Conservation (phyloP, 805 yeast genomes). For the Metschnikowia corniflorae region DNA sequence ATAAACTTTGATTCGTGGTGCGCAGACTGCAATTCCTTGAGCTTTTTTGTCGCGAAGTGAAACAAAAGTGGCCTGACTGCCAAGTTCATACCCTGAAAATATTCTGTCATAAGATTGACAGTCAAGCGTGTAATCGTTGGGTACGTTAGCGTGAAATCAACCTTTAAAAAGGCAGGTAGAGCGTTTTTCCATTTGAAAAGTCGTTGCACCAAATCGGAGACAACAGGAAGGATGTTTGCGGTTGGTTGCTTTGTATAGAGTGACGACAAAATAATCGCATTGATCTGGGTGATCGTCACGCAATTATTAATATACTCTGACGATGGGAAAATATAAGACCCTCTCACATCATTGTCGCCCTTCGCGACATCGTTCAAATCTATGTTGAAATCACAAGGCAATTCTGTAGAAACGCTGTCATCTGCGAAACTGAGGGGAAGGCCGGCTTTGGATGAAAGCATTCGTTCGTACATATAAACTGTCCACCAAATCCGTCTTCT, state of each 20-base stretch:
- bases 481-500: conserved; percentile 48
- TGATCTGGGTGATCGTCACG: conserved; percentile 74
- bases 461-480: conserved; percentile 54
- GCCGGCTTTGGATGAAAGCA: conserved; percentile 81
- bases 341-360: conserved; percentile 50
- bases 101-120: conserved; percentile 77
- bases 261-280: conserved; percentile 66
- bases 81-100: conserved; percentile 75
- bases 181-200: conserved; percentile 64
- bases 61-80: conserved; percentile 75
- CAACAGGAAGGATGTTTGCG: conserved; percentile 69
- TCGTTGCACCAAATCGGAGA: conserved; percentile 64
- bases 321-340: conserved; percentile 71
- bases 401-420: conserved; percentile 73
- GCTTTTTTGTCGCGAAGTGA: conserved; percentile 68
- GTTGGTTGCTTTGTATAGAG: conserved; percentile 74
- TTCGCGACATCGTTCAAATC: conserved; percentile 35
- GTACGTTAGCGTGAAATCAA: conserved; percentile 54
- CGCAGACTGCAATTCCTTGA: conserved; percentile 45
- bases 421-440: conserved; percentile 75
- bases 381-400: conserved; percentile 71
- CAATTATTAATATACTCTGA: conserved; percentile 75
- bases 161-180: conserved; percentile 60
- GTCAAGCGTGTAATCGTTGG: conserved; percentile 60
- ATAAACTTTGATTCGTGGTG: conserved; percentile 47